Base-by-base conservation (phyloP, 1,284 basidiomycete species). In the Cutaneotrichosporon dermatis region DNA sequence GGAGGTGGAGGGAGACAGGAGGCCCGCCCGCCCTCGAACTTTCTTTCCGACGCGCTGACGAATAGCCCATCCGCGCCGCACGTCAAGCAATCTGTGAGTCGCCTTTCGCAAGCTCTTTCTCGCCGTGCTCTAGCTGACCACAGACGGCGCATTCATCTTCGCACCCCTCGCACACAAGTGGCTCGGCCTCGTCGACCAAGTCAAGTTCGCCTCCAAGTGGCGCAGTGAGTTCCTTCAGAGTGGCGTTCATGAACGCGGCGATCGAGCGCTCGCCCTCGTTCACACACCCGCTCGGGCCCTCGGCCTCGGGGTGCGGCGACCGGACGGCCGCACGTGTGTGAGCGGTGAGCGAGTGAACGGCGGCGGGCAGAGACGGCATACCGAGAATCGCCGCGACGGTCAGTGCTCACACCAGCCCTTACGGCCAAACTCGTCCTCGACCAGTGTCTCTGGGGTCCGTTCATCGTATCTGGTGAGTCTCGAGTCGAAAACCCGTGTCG, bases 401-500 rank as follows among this genome's bases (percentile, higher is more conserved):
- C 34, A 13, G 33, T 6, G 50, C 54, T 60, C 25, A 60, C 45
- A 37, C 16, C 40, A 63, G 63, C 64, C 6, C 46, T 65, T 12
- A 49, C 43, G 7, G 45, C 59, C 4, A 51, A 55, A 4, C 42
- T 65, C 3, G 45, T 46, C 9, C 51, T 65, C 25, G 64, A 65
- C 54, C 64, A 65, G 37, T 41, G 42, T 13, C 33, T 65, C 7
- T 65, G 64, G 64, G 64, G 61, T 3, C 64, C 64, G 8, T 62
- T 60, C 44, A 65, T 62, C 51, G 64, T 65, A 0, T 55, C 41
- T 10, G 42, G 62, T 64, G 36, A 52, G 62, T 60, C 37, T 15
- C 25, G 8, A 37, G 6, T 13, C 15, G 50, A 16, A 25, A 25
- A 25, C 25, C 25, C 25, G 25, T 25, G 25, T 25, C 25, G 25